Base-by-base conservation (phyloP, 129 eudicot species). In the Calendula officinalis region DNA sequence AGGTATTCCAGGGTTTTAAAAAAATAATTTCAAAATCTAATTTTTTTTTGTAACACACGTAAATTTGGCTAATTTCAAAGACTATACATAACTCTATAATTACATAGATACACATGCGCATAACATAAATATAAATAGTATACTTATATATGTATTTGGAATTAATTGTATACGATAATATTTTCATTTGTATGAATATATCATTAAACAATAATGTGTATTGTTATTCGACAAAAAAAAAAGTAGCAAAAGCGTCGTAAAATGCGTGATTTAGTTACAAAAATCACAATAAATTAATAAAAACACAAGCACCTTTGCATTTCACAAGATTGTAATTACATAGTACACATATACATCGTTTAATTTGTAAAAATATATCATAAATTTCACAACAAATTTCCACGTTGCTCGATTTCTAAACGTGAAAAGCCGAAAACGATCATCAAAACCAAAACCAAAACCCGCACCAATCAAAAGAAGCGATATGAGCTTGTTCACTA, bases 401-500 rank as follows among this genome's bases (percentile, higher is more conserved):
- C 63, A 7, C 10, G 32, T 13, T 27, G 16, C 22, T 48, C 45
- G 37, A 58, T 13, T 60, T 62, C 58, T 27, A 60, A 48, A 42
- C 5, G 33, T 4, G 12, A 60, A 60, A 50, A 40, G 30, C 10
- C 6, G 12, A 60, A 60, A 50, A 40, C 38, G 14, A 32, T 60
- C 76, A 17, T 71, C 62, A 61, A 60, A 71, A 41, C 69, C 62
- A 61, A 60, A 71, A 41, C 69, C 40, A 46, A 33, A 51, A 71
- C 50, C 12, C 33, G n/a, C 11, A 30, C 8, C 45, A 22, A 68
- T 45, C 33, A 16, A 56, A 52, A 38, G 45, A 41, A 33, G 54
- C 55, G 13, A 5, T 41, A 4, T 14, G 50, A 70, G 62, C 68
- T 44, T 35, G 11, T 32, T 70, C 52, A 61, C 22, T 38, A 56